Evolutionary conservation across 768 basidiomycete species (phyloP).

Genomic region (Boletus sp.): DNA sequence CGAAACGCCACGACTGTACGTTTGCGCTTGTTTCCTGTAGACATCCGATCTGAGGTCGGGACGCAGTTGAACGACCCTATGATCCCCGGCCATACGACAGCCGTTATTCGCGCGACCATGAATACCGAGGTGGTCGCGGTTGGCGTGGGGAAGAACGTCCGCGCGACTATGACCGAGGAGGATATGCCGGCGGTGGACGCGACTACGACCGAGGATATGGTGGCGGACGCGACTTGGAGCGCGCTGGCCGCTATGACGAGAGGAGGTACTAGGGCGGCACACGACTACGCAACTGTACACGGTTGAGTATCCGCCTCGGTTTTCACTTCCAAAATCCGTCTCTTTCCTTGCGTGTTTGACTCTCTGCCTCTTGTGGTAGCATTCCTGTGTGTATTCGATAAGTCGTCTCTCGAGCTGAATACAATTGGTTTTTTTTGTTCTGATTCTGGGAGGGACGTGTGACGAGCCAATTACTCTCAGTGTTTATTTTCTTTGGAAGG

Average conservation of each 20-base stretch:
- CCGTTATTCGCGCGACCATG: conserved; percentile 71
- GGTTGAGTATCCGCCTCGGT: conserved; percentile 2
- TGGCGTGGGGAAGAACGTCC: conserved; percentile 39
- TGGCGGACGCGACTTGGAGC: conserved; percentile 38
- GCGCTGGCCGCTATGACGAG: conserved; percentile 42
- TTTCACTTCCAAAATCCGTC: conserved; percentile 2
- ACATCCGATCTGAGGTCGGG: not conserved
- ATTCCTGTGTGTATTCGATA: conserved; percentile 24
- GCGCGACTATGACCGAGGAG: conserved; percentile 29
- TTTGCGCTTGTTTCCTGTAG: conserved; percentile 5
- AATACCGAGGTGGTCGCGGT: conserved; percentile 48
- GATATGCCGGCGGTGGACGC: conserved; percentile 33
- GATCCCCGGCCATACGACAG: conserved; percentile 91
- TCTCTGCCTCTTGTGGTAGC: conserved; percentile 1
- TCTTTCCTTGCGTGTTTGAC: not conserved
- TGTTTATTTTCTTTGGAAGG: conserved; percentile 3
- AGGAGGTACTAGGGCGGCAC: conserved; percentile 37
- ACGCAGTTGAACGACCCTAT: conserved; percentile 77
- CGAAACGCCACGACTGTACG: conserved; percentile 72
- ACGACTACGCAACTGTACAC: not conserved
- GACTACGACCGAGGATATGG: conserved; percentile 38
- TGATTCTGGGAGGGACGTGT: not conserved
- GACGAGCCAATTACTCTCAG: not conserved
- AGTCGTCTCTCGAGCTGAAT: conserved; percentile 21
- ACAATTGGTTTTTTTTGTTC: conserved; percentile 8